Conservation (phyloP, 345 rosid genomes). For the Euclidium syriacum region DNA sequence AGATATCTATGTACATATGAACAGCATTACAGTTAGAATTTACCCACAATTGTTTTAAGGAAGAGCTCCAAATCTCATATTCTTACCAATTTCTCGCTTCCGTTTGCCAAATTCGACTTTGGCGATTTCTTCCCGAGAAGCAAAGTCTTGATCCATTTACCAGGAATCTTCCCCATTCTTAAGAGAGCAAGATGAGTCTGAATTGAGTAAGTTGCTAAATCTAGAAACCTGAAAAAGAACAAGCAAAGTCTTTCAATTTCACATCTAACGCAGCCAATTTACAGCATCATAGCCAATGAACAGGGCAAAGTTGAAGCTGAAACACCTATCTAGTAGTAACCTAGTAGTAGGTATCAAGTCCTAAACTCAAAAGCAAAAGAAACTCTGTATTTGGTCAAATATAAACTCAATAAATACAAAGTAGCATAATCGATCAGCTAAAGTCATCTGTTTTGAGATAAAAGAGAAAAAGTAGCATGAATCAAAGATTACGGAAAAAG, state of each 20-base stretch:
- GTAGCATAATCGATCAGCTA: background rate
- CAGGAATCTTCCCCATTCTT: constrained; percentile 70
- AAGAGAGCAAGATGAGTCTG: background rate
- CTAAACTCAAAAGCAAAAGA: background rate
- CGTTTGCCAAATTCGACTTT: constrained; percentile 47
- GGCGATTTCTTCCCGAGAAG: constrained; percentile 70
- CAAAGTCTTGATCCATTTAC: constrained; percentile 69
- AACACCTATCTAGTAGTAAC: background rate
- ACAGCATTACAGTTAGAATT: constrained; percentile 10
- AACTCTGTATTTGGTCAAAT: background rate
- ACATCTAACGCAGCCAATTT: background rate
- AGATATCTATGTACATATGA: constrained; percentile 35
- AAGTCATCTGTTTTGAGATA: background rate
- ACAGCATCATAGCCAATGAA: background rate
- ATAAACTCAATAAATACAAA: background rate
- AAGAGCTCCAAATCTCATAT: background rate
- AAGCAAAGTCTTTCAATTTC: background rate
- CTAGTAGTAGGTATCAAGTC: background rate
- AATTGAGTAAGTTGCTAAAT: constrained; percentile 4
- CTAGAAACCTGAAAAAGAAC: constrained; percentile 24
- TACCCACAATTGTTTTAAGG: background rate
- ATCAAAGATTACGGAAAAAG: background rate
- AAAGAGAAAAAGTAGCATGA: background rate
- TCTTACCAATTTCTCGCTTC: constrained; percentile 40
- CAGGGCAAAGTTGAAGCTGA: background rate